Evolutionary conservation across 805 yeast genomes (phyloP), one percentile per base, ranked within the genome.

Genomic region (Brettanomyces sp.): DNA sequence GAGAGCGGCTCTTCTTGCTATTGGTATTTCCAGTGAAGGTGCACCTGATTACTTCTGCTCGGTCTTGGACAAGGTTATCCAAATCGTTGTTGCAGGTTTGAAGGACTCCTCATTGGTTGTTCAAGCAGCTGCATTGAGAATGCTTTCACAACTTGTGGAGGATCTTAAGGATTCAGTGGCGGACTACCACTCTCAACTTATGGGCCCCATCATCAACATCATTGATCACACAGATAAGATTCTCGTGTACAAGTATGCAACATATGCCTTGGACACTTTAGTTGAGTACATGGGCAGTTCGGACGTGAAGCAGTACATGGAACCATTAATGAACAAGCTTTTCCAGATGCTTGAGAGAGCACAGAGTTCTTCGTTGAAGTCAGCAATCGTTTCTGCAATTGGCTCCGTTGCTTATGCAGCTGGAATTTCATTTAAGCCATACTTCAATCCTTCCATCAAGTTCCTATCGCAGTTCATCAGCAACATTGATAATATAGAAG

Each of bases 371-470:
- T 77, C 95, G 13, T 72, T 85, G 60, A 83, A 80, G 64, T 69
- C 85, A 42, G 86, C 87, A 49, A 82, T 85, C 59, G 96, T 93
- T 49, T 85, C 95, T 45, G 96, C 97, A 36, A 86, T 93, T 63
- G 98, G 98, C 46, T 90, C 98, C 36, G 87, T 96, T 49, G 98
- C 99, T 28, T 89, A 83, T 61, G 95, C 98, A 47, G 80, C 96
- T 39, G 96, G 97, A 66, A 81, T 82, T 56, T 76, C 85, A 36
- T 93, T 86, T 67, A 70, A 76, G 49, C 97, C 98, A 49, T 93
- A 76, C 71, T 91, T 91, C 66, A 77, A 80, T 59, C 76, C 80
- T 52, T 85, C 96, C 44, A 79, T 91, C 55, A 80, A 82, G 62
- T 77, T n/a, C 52, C 74, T 93, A 56, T 93, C 87, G 66, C 89